Evolutionary conservation across 2,329 filamentous ascomycete species (phyloP), one percentile per base, ranked within the genome.

Genomic region (Cercospora sp.): DNA sequence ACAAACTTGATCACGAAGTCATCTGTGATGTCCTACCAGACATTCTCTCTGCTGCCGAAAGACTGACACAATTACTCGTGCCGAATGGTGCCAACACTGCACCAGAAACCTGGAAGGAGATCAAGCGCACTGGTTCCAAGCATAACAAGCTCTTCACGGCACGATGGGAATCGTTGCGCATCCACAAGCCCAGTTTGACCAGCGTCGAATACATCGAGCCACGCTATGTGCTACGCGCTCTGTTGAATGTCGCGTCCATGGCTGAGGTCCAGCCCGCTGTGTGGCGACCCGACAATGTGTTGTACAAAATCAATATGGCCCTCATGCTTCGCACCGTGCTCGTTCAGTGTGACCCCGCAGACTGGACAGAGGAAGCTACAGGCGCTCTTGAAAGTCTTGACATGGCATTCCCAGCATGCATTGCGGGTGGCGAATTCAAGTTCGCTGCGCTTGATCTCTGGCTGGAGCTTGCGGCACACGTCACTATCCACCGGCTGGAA

Each of bases 301-400:
- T 85, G 8, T 81, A 82, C 69, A 77, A 80, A 58, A 78, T 81
- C 45, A 85, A 85, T 67, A 70, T 85, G 8, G 74, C 81, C 1
- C 70, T 79, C 1, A 78, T 85, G 70, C 78, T 81, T 0, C 80
- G 78, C 61, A 75, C 74, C 12, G 75, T 84, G 68, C 69, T 79
- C 12, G 65, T 72, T 69, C 74, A 57, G 3, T 72, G 70, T 21
- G 72, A 80, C 57, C 66, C 74, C 60, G 72, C 72, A 1, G 73
- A 76, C 18, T 67, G 69, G 57, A 70, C 66, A 0, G 73, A 74
- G 1, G 78, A 77, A 67, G 75, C 79, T 26, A 73, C 69, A 51
- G 68, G 73, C 18, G 70, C 68, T 10, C 62, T 78, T 13, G 72
- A 74, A 49, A 61, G 55, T 12, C 68, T 77, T 4, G 70, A 75